Evolutionary conservation across 352 stramenopile species (phyloP).

Genomic region (Phytophthora uliginosa): DNA sequence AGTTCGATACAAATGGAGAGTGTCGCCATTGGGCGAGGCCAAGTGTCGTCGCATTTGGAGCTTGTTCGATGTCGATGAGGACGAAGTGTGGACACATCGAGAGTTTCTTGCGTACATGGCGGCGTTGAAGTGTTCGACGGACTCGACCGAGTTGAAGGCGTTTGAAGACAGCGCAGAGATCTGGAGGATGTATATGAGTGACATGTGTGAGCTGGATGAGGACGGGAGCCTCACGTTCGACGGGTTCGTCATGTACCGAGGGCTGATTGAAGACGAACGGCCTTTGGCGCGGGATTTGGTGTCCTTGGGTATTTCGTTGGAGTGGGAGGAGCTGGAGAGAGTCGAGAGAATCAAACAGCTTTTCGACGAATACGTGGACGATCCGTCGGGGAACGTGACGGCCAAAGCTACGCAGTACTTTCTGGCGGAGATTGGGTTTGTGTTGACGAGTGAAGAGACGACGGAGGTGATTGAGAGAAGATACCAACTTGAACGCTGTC

Average conservation of each 20-base stretch:
- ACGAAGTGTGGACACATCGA: slow-evolving; percentile 60
- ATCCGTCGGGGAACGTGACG: slow-evolving; percentile 36
- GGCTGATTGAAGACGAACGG: slow-evolving; percentile 53
- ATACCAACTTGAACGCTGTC: slow-evolving; percentile 50
- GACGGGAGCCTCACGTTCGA: slow-evolving; percentile 58
- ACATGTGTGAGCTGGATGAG: slow-evolving; percentile 54
- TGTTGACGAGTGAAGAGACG: slow-evolving; percentile 46
- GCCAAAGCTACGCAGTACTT: slow-evolving; percentile 60
- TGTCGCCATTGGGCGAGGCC: slow-evolving; percentile 50
- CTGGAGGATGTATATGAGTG: slow-evolving; percentile 79
- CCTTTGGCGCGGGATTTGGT: slow-evolving; percentile 54
- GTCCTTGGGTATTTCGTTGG: slow-evolving; percentile 47
- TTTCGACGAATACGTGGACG: slow-evolving; percentile 66
- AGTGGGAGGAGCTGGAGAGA: slow-evolving; percentile 46
- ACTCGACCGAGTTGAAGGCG: slow-evolving; percentile 39
- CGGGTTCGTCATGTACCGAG: slow-evolving; percentile 67
- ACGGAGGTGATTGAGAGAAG: slow-evolving; percentile 48
- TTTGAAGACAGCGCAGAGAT: slow-evolving; percentile 51
- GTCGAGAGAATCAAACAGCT: slow-evolving; percentile 33
- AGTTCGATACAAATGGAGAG: slow-evolving; percentile 42
- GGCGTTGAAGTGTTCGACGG: slow-evolving; percentile 34
- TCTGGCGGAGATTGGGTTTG: slow-evolving; percentile 51
- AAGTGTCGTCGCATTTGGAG: slow-evolving; percentile 66
- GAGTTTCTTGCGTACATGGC: slow-evolving; percentile 77
- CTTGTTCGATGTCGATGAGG: slow-evolving; percentile 63